phyloP scores from a whole-genome alignment of 495 filamentous ascomycete species.

The Symbiotaphrina buchneri region DNA sequence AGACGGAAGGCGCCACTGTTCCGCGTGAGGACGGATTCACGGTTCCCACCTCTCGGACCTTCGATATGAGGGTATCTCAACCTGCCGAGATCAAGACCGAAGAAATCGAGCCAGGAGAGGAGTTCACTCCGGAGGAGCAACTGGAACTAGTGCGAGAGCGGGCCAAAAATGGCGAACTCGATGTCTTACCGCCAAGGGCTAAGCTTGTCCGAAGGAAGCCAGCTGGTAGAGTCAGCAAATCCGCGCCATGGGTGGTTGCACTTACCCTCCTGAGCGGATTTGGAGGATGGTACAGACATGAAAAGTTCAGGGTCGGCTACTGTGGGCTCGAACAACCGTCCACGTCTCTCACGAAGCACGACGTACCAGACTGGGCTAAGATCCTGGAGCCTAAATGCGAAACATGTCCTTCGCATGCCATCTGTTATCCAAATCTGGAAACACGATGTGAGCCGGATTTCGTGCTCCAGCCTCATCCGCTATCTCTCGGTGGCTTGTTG shows the following conservation, averaged over 20 bases:
- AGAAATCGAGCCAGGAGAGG: constrained; percentile 36
- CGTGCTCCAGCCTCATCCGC: constrained; percentile 61
- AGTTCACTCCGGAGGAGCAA: constrained; percentile 83
- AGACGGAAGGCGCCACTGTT: constrained; percentile 16
- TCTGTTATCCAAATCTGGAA: constrained; percentile 57
- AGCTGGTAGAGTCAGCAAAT: constrained; percentile 9
- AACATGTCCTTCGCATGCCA: constrained; percentile 77
- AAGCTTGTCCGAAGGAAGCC: neutral
- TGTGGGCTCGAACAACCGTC: constrained; percentile 59
- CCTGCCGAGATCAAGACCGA: constrained; percentile 23
- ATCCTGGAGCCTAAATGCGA: constrained; percentile 61
- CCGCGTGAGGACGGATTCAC: constrained; percentile 15
- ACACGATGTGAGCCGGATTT: constrained; percentile 73
- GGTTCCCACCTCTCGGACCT: constrained; percentile 18
- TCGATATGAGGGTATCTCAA: constrained; percentile 13
- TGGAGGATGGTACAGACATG: constrained; percentile 67
- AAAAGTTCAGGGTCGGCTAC: constrained; percentile 86
- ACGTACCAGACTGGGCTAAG: constrained; percentile 13
- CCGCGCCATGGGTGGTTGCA: constrained; percentile 42
- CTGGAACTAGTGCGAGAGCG: constrained; percentile 46
- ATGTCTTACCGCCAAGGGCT: constrained; percentile 11
- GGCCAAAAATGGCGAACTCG: constrained; percentile 17
- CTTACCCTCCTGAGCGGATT: constrained; percentile 46
- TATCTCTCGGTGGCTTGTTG: constrained; percentile 57
- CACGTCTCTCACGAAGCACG: constrained; percentile 12